phyloP scores from a whole-genome alignment of 352 stramenopile genomes.

The Globisporangium radiosum region DNA sequence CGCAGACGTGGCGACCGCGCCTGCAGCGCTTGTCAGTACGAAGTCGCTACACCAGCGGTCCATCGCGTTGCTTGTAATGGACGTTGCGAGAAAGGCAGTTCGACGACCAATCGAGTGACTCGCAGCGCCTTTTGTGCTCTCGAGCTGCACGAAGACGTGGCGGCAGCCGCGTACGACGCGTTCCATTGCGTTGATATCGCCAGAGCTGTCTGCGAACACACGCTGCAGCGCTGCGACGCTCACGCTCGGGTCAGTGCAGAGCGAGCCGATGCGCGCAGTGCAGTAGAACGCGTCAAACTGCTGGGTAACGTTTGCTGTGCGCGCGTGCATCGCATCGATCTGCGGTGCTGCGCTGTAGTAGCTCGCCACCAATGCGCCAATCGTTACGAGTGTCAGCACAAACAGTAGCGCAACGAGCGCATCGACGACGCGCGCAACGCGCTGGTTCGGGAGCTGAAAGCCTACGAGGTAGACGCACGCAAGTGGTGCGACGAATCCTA shows the following conservation, averaged over 20 bases:
- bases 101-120: background rate
- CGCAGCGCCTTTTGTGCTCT: background rate
- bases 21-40: background rate
- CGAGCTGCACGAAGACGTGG: background rate
- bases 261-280: background rate
- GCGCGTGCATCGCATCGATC: background rate
- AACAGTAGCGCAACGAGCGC: background rate
- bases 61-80: conserved; percentile 1
- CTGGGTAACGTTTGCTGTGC: background rate
- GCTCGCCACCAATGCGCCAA: background rate
- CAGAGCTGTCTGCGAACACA: background rate
- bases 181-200: background rate
- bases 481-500: background rate
- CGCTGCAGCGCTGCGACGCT: background rate
- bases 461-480: conserved; percentile 3
- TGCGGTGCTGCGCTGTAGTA: background rate
- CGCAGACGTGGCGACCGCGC: too few relatives aligned
- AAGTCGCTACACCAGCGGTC: conserved; percentile 8
- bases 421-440: conserved; percentile 2
- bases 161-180: conserved; percentile 1
- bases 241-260: conserved; percentile 1
- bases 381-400: background rate
- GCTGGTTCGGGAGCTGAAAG: background rate
- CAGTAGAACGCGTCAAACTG: conserved; percentile 8
- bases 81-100: conserved; percentile 1